phyloP scores from a whole-genome alignment of 352 stramenopile species.

The Phytopythium montanum region DNA sequence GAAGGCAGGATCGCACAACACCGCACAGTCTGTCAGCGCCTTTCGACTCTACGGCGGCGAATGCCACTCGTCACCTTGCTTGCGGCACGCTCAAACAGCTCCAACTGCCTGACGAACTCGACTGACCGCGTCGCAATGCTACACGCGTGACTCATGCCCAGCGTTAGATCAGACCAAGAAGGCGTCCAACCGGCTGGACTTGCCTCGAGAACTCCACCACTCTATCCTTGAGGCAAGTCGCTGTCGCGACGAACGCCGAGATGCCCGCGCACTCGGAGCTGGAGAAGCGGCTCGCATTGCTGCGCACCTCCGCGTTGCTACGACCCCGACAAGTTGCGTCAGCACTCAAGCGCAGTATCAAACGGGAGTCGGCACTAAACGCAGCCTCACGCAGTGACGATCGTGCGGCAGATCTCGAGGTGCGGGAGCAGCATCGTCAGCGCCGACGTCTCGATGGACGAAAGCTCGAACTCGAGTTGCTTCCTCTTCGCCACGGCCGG shows the following conservation, averaged over 20 bases:
- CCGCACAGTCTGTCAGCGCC: neutral
- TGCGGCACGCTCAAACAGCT: constrained; percentile 52
- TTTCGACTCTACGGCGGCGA: neutral
- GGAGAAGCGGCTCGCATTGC: constrained; percentile 15
- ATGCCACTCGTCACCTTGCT: constrained; percentile 23
- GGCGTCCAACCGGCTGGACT: neutral
- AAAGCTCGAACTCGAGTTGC: constrained; percentile 36
- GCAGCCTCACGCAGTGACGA: constrained; percentile 43
- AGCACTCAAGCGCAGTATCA: neutral
- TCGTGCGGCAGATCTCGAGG: constrained; percentile 51
- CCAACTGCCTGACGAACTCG: constrained; percentile 27
- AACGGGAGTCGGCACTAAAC: neutral
- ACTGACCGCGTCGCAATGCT: constrained; percentile 29
- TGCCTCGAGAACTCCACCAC: constrained; percentile 24
- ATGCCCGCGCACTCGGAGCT: constrained; percentile 25
- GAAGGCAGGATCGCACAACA: neutral
- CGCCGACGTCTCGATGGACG: constrained; percentile 43
- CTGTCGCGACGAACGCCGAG: constrained; percentile 26
- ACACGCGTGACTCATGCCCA: neutral
- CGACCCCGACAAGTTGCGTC: neutral
- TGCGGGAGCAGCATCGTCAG: constrained; percentile 45
- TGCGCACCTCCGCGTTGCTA: constrained; percentile 42
- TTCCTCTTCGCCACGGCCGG: constrained; percentile 24
- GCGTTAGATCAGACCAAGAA: neutral
- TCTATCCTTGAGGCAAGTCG: constrained; percentile 26